Evolutionary conservation across 225 moss, liverwort and hornwort species (phyloP), one percentile per base, ranked within the genome.

Genomic region (Ulota crispa): DNA sequence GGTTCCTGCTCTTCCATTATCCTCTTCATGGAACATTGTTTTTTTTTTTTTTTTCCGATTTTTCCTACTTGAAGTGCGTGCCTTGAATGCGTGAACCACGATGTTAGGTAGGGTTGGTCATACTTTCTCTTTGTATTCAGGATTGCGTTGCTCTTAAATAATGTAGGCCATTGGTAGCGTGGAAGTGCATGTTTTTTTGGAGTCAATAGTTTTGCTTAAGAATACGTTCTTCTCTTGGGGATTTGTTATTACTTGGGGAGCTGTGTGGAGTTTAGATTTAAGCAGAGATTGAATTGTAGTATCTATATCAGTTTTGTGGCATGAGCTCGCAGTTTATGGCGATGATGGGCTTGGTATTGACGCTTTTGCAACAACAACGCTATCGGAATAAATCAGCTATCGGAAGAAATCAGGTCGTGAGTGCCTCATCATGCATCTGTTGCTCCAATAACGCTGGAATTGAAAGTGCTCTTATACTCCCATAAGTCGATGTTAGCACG

Each of bases 1-100:
- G 78, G 87, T 57, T 70, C 63, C 65, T 81, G 28, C 24, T 73
- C 68, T 76, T 60, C 80, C 68, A 42, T 39, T 66, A 36, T 73
- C 83, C 41, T 64, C 75, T 60, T 76, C 65, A 9, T 36, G 11
- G 69, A 45, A 70, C 64, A 21, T 14, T 14, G 4, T 56, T 21
- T 2, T 28, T 9, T 57, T 66, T 36, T 61, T n/a, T n/a, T 26
- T 36, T 61, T n/a, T 18, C 16, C 1, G 8, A 21, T 37, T 36
- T 68, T 68, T 47, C 2, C 66, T 11, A 12, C 32, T 24, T 59
- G 52, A 37, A 23, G 39, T 72, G 50, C 28, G 54, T 66, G 76
- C 57, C 26, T 76, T 19, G 27, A 5, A 27, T 68, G 57, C 57
- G n/a, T 8, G 36, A 80, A 8, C n/a, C n/a, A 36, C 42, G 27